A percentile compares a stretch with the other conserved stretches of the same genome.
Evolutionary conservation across 2,329 filamentous ascomycete species (phyloP).

Genomic region (Calonectria pauciramosa): DNA sequence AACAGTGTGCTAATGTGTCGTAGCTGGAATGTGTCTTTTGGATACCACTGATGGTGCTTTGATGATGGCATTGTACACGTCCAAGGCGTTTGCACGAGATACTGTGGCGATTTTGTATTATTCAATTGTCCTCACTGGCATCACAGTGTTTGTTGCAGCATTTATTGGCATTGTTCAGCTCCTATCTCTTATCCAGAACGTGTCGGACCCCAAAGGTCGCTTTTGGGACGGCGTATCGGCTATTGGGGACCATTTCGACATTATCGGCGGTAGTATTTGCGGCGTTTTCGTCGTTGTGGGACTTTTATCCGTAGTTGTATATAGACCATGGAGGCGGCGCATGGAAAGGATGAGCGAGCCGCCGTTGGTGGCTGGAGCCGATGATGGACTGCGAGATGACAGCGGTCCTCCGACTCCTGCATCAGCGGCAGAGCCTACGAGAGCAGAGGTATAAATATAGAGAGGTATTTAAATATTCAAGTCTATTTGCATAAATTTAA

Average conservation of each 20-base stretch:
- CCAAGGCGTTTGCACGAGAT: conserved; percentile 82
- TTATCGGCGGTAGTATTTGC: conserved; percentile 89
- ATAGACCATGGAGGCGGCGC: conserved; percentile 80
- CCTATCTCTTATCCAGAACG: conserved; percentile 82
- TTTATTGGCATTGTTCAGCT: conserved; percentile 91
- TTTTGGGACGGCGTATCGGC: conserved; percentile 92
- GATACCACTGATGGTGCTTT: conserved; percentile 94
- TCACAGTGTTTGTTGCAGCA: conserved; percentile 87
- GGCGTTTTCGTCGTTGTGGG: conserved; percentile 87
- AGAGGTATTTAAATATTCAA: not conserved
- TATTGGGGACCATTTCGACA: conserved; percentile 85
- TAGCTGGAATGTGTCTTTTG: conserved; percentile 93
- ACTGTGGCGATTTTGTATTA: conserved; percentile 94
- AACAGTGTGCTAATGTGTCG: not conserved
- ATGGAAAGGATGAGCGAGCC: conserved; percentile 49
- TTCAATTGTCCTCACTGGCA: conserved; percentile 85
- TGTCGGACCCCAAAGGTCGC: conserved; percentile 77
- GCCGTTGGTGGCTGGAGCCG: conserved; percentile 25
- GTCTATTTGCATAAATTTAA: not conserved
- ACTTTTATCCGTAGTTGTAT: conserved; percentile 78
- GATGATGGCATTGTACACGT: conserved; percentile 95
- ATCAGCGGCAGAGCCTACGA: not conserved
- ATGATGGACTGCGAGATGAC: conserved; percentile 28
- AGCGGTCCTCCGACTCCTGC: conserved; percentile 13
- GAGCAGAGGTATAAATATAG: not conserved